Evolutionary conservation across 495 filamentous ascomycete genomes (phyloP), one percentile per base, ranked within the genome.

Genomic region (Astrocystis sublimbata): DNA sequence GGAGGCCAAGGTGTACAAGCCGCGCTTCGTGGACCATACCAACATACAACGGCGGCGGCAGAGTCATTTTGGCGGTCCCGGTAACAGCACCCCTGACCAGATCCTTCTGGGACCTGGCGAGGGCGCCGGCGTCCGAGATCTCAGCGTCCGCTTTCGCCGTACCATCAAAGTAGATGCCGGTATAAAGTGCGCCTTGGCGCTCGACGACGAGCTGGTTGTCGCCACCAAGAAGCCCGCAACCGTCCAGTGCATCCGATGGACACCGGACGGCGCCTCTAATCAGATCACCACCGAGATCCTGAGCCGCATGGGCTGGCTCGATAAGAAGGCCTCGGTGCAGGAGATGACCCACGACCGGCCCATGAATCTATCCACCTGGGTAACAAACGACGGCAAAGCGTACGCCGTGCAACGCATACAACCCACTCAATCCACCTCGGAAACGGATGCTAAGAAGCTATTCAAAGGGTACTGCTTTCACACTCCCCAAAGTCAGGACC

Each of bases 141-240:
- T 94, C 47, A 97, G 86, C 62, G 80, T 98, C 45, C 86, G 91
- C 19, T 98, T 99, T 76, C 84, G 94, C 53, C 97, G 97, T 92
- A 93, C 96, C 23, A 97, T 99, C 60, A 96, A 96, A 75, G 91
- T 99, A 21, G 94, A 99, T 73, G 96, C 96, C 8, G 96, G 96
- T 1, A 97, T 99, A 63, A 86, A 86, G 65, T 83, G 79, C 65
- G 92, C 89, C n/a, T 74, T 98, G 49, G 93, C 96, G 3, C 81
- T 98, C 38, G 96, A 98, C 65, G 89, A 94, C 33, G 96, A 97
- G 74, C 81, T 99, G 31, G 82, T 99, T 38, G 93, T 99, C 41
- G 92, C 94, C 8, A 99, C 96, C 4, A 82, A 89, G 64, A 96
- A 93, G 71, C 96, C 96, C 2, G 88, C 92, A 2, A 96, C 96